Evolutionary conservation across 306 rosid species (phyloP).

Genomic region (Delonix regia): DNA sequence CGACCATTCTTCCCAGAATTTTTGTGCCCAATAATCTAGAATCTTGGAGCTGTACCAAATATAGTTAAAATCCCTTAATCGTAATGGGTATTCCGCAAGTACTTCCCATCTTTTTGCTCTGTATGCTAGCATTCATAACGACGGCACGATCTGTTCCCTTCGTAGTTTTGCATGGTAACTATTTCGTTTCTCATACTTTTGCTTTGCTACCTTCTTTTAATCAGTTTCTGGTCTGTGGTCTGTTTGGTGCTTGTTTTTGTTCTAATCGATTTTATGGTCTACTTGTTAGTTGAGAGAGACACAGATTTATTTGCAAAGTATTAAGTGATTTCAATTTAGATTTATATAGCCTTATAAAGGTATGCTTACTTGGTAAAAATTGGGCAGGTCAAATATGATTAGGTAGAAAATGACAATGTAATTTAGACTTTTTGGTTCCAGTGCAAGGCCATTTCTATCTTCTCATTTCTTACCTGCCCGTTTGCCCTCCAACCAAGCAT

Average conservation of each 20-base stretch:
- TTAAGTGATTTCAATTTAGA: not conserved
- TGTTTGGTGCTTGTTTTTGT: not conserved
- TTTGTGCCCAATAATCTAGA: not conserved
- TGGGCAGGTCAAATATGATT: not conserved
- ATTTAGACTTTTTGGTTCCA: not conserved
- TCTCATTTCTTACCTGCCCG: not conserved
- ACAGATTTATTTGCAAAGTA: too few species aligned
- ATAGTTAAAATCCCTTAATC: not conserved
- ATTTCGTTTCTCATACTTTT: not conserved
- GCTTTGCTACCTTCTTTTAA: not conserved
- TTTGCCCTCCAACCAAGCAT: not conserved
- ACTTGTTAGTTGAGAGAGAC: not conserved
- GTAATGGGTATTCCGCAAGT: conserved; percentile 40
- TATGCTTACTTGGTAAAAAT: not conserved
- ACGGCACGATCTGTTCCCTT: conserved; percentile 55
- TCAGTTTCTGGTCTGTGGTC: conserved; percentile 15
- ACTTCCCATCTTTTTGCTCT: conserved; percentile 11
- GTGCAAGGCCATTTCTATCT: not conserved
- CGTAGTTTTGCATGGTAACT: conserved; percentile 62
- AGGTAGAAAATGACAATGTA: not conserved
- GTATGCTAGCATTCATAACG: conserved; percentile 34
- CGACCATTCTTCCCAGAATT: not conserved
- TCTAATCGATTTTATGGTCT: not conserved
- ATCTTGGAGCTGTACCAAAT: not conserved
- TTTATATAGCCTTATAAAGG: not conserved